A percentile compares a stretch with the other conserved stretches of the same genome.
These are phyloP conservation scores for Sporothrix pallida DNA, from an alignment of 2,329 filamentous ascomycete species.

Conservation along the genomic window DNA sequence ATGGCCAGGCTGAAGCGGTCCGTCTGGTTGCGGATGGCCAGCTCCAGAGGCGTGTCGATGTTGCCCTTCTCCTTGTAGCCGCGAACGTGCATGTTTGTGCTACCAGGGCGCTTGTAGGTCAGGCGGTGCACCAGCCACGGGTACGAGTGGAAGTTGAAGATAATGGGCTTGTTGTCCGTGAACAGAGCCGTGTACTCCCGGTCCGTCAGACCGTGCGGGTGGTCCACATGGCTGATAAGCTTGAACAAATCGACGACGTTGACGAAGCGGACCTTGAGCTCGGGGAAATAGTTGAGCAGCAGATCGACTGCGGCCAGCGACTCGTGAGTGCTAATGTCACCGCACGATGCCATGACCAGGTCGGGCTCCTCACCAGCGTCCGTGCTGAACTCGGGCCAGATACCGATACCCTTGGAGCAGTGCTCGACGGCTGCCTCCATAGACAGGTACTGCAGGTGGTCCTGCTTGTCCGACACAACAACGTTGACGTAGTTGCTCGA, in stretches of 20 bases:
- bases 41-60: conserved; percentile 79
- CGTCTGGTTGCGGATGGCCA: conserved; percentile 78
- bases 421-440: conserved; percentile 76
- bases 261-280: conserved; percentile 77
- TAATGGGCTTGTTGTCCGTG: conserved; percentile 72
- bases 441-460: conserved; percentile 75
- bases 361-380: conserved; percentile 72
- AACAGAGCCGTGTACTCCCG: conserved; percentile 71
- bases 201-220: conserved; percentile 74
- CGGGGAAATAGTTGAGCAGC: conserved; percentile 71
- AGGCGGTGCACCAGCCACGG: conserved; percentile 79
- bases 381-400: conserved; percentile 78
- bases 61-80: conserved; percentile 85
- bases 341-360: conserved; percentile 76
- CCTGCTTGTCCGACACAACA: conserved; percentile 79
- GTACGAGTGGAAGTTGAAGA: conserved; percentile 87
- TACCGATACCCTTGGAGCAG: conserved; percentile 78
- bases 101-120: conserved; percentile 75
- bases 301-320: conserved; percentile 75
- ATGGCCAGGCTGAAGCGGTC: conserved; percentile 80
- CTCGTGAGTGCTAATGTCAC: conserved; percentile 76
- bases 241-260: conserved; percentile 84
- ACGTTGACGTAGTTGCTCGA: conserved; percentile 82
- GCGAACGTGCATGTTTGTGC: conserved; percentile 71
- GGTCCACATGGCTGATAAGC: conserved; percentile 70